These are phyloP conservation scores for Eimeria praecox DNA, from an alignment of 169 alveolate genomes.

Conservation along the genomic window DNA sequence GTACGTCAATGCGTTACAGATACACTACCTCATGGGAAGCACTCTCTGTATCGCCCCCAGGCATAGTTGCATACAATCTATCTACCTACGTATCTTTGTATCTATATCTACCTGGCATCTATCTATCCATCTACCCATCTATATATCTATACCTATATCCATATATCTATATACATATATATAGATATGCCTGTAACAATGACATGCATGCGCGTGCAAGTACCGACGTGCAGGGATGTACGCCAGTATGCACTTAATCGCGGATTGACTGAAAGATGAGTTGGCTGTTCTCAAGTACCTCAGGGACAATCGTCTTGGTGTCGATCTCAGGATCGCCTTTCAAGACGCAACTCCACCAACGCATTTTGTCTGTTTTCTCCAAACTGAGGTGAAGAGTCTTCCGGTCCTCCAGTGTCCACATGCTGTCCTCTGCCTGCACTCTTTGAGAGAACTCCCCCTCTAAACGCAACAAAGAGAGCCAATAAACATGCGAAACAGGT, in stretches of 20 bases:
- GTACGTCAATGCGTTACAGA: neutral
- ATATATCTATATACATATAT: too few species aligned
- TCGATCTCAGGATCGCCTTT: constrained; percentile 97
- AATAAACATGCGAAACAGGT: neutral
- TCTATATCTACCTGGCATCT: too few species aligned
- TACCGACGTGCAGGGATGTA: neutral
- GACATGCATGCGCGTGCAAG: neutral
- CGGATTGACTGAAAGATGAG: neutral
- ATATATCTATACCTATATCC: too few species aligned
- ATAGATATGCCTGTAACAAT: too few species aligned
- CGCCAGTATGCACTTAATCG: neutral
- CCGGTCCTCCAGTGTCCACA: constrained; percentile 97
- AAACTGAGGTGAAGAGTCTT: constrained; percentile 92
- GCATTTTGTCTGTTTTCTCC: constrained; percentile 95
- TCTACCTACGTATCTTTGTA: too few species aligned
- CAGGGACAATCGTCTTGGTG: constrained; percentile 98
- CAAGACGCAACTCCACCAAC: constrained; percentile 98
- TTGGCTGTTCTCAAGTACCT: constrained; percentile 78
- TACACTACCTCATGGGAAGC: neutral
- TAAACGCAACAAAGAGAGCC: neutral
- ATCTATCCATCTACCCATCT: too few species aligned
- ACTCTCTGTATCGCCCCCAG: neutral
- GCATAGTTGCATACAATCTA: neutral
- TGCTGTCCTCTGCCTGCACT: constrained; percentile 95
- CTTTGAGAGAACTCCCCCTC: constrained; percentile 95